phyloP scores from a whole-genome alignment of 345 rosid genomes.

The Hibiscus tridactylites region DNA sequence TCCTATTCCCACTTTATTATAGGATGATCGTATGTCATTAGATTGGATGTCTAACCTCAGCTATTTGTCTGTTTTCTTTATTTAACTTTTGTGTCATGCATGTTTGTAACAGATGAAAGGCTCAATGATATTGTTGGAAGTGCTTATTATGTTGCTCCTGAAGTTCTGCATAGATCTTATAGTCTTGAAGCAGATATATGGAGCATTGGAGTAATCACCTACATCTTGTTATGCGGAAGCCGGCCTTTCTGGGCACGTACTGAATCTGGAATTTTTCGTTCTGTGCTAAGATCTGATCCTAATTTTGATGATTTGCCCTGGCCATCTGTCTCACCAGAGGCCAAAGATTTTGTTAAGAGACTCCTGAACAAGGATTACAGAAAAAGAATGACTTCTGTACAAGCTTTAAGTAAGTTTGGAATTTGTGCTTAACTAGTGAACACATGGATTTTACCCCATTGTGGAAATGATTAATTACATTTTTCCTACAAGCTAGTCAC shows the following conservation, averaged over 20 bases:
- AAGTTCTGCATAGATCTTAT: constrained; percentile 81
- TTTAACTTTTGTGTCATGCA: not conserved
- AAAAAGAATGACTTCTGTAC: constrained; percentile 80
- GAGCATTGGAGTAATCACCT: constrained; percentile 79
- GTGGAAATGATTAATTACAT: not conserved
- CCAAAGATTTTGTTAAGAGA: constrained; percentile 75
- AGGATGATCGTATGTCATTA: not conserved
- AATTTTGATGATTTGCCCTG: constrained; percentile 70
- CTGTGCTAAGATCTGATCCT: constrained; percentile 72
- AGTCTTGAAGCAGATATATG: constrained; percentile 77
- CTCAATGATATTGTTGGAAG: constrained; percentile 85
- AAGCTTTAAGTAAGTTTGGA: constrained; percentile 62
- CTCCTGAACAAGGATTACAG: constrained; percentile 77
- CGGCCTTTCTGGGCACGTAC: constrained; percentile 87
- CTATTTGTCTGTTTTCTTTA: not conserved
- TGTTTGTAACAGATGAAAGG: constrained; percentile 49
- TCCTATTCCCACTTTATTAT: not conserved
- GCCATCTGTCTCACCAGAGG: constrained; percentile 70
- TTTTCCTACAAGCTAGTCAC: not conserved
- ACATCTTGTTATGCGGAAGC: constrained; percentile 78
- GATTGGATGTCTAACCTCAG: not conserved
- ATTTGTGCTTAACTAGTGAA: not conserved
- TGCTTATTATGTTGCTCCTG: constrained; percentile 84
- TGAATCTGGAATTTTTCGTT: constrained; percentile 78
- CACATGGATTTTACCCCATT: not conserved